phyloP scores from a whole-genome alignment of 768 basidiomycete species.

The Mycena alexandri region DNA sequence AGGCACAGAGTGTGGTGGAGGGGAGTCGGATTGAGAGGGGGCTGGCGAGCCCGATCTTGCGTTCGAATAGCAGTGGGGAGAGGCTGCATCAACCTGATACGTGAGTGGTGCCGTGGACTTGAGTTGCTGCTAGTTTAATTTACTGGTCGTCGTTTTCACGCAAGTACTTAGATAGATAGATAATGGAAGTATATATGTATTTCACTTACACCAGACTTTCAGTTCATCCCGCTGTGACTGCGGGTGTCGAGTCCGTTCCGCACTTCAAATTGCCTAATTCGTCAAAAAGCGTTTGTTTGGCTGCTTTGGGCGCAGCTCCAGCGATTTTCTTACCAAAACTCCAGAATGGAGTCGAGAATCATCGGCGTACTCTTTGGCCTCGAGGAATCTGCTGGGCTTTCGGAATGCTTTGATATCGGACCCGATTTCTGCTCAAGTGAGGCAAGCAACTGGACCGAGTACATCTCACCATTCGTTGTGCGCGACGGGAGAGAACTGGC shows the following conservation, averaged over 20 bases:
- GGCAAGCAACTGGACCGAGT: no score
- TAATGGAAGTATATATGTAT: slow-evolving; percentile 12
- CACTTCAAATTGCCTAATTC: slow-evolving; percentile 15
- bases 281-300: slow-evolving; percentile 11
- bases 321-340: no score
- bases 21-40: slow-evolving; percentile 74
- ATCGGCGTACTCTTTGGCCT: no score
- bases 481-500: no score
- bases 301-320: no score
- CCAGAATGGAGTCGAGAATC: no score
- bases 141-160: not conserved
- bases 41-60: slow-evolving; percentile 71
- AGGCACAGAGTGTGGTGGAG: slow-evolving; percentile 45
- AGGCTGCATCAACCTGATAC: slow-evolving; percentile 21
- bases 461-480: no score
- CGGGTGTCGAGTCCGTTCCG: not conserved
- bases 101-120: not conserved
- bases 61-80: slow-evolving; percentile 43
- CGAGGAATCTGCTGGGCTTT: no score
- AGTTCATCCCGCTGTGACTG: not conserved
- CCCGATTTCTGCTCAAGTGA: no score
- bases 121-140: not conserved
- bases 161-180: slow-evolving; percentile 4
- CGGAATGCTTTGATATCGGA: no score
- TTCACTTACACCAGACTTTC: no score